Percentiles rank a stretch among this genome's conserved stretches.
phyloP scores from a whole-genome alignment of 2,329 filamentous ascomycete species.

The Neophaeococcomyces aloes region DNA sequence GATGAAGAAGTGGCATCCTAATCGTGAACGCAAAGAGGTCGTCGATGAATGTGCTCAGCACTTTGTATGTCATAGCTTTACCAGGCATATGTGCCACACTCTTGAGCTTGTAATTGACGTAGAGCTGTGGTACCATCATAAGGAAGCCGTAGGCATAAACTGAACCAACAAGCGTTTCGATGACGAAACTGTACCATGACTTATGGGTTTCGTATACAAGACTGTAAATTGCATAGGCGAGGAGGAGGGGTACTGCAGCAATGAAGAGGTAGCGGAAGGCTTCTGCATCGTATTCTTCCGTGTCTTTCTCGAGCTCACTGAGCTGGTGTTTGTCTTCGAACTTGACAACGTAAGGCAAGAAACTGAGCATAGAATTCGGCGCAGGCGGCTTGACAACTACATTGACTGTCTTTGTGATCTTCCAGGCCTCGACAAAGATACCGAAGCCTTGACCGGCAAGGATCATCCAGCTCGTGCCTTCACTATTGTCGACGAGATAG shows the following conservation, averaged over 20 bases:
- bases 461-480: constrained; percentile 99
- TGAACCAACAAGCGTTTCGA: constrained; percentile 85
- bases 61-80: constrained; percentile 96
- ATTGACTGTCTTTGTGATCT: constrained; percentile 90
- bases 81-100: constrained; percentile 75
- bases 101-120: constrained; percentile 98
- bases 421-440: constrained; percentile 73
- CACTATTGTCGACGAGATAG: constrained; percentile 92
- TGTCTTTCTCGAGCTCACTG: constrained; percentile 91
- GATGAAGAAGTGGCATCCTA: constrained; percentile 94
- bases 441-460: constrained; percentile 84
- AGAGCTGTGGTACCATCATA: constrained; percentile 96
- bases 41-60: constrained; percentile 97
- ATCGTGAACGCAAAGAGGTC: constrained; percentile 98
- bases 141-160: constrained; percentile 98
- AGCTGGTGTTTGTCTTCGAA: constrained; percentile 98
- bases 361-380: constrained; percentile 58
- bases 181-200: constrained; percentile 94
- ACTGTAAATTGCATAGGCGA: constrained; percentile 84
- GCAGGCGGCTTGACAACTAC: constrained; percentile 64
- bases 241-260: constrained; percentile 73
- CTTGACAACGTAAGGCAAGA: constrained; percentile 66
- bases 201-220: constrained; percentile 90
- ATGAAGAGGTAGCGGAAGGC: constrained; percentile 97
- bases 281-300: constrained; percentile 94